Evolutionary conservation across 2,329 filamentous ascomycete genomes (phyloP), one percentile per base, ranked within the genome.

Genomic region (Tolypocladium ovalisporum): DNA sequence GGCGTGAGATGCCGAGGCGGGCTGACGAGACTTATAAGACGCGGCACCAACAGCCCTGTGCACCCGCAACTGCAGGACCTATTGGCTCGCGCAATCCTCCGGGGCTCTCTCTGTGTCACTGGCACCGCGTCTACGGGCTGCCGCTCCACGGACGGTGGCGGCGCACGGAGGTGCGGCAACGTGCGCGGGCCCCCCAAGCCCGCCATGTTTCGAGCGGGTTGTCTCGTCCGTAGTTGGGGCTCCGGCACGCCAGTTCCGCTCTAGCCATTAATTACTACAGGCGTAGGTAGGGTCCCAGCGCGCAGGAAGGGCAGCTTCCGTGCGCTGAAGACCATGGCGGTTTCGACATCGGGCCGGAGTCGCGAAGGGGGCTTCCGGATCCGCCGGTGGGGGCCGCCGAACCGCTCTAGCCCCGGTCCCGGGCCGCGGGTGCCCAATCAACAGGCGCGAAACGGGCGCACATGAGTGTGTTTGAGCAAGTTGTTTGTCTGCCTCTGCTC

Each of bases 401-500:
- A 32, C n/a, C n/a, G n/a, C 8, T 8, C 22, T 19, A 49, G 44
- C 44, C 44, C 44, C 44, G 27, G 44, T 32, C 44, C 44, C 42
- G 44, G 47, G 47, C 47, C 47, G 44, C 24, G 27, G 7, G 34
- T 13, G 24, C 19, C 61, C 61, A 63, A 63, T 63, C 60, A 62
- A 56, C 22, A 24, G 7, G 37, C 35, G 27, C 24, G 44, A 49
- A 37, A 29, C 22, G 10, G 7, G 27, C 34, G 37, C 56, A 52
- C 55, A 47, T 72, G 70, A 70, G 70, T 64, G 60, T 67, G 60
- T 72, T 72, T 72, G 70, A 72, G 70, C 70, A 72, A 72, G 70
- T 72, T 72, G 44, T 51, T 51, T 49, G 42, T 24, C 6, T 44
- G 42, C 42, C 12, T 12, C 22, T n/a, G 22, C 22, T 10, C 22